Conservation (phyloP, 306 rosid species). For the Sesbania bispinosa region DNA sequence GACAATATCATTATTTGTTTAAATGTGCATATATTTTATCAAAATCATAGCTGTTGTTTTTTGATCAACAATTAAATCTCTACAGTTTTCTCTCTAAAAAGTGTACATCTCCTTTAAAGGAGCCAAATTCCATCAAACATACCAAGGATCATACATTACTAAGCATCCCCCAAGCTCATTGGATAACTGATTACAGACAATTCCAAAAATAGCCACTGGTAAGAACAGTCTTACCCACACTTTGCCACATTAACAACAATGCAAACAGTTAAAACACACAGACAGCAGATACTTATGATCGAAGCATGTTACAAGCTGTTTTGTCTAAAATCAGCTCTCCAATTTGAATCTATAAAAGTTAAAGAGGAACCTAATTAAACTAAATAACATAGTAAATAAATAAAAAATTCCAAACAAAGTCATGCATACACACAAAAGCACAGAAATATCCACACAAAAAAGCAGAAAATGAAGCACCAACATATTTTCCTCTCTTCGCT, state of each 20-base stretch:
- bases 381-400: too few species aligned
- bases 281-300: not conserved
- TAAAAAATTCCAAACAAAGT: too few species aligned
- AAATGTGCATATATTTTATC: not conserved
- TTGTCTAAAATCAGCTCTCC: not conserved
- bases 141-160: not conserved
- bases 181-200: not conserved
- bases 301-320: not conserved
- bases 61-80: not conserved
- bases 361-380: too few species aligned
- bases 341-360: too few species aligned
- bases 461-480: too few species aligned
- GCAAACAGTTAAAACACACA: not conserved
- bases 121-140: not conserved
- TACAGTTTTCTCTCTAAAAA: not conserved
- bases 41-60: not conserved
- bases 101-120: not conserved
- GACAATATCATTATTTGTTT: not conserved
- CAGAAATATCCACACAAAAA: too few species aligned
- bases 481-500: too few species aligned
- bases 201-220: too few species aligned
- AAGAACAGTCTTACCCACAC: not conserved
- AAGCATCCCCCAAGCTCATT: not conserved
- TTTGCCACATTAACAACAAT: not conserved
- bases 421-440: too few species aligned